Conservation (phyloP, 148 eudicot genomes). For the Chenopodium berlandieri region DNA sequence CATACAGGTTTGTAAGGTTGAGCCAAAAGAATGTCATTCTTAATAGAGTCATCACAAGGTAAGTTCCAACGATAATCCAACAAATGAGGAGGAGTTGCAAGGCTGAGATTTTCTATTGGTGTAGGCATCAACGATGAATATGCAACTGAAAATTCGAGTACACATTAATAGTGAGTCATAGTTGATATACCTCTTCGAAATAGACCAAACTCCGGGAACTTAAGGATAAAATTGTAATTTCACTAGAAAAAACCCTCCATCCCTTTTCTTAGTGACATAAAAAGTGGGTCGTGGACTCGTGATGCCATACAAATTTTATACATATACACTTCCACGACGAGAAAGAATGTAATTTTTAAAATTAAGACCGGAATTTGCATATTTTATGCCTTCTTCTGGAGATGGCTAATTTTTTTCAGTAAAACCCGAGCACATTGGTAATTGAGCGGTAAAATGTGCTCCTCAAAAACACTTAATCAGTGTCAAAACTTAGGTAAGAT, state of each 20-base stretch:
- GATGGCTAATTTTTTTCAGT: neutral
- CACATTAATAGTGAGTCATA: neutral
- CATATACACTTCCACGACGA: no score
- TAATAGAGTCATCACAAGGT: slow-evolving; percentile 24
- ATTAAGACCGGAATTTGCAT: neutral
- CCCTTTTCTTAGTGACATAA: no score
- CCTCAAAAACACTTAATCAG: neutral
- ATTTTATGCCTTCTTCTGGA: neutral
- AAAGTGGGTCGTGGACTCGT: no score
- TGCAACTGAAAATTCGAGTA: slow-evolving; percentile 14
- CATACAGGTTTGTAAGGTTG: slow-evolving; percentile 30
- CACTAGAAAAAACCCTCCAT: no score
- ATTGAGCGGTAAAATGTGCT: neutral
- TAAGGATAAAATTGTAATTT: no score
- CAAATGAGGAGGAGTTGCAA: slow-evolving; percentile 23
- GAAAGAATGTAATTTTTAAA: no score
- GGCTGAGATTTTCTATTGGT: slow-evolving; percentile 15
- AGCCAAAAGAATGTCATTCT: slow-evolving; percentile 20
- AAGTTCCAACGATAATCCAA: slow-evolving; percentile 25
- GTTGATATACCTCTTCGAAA: no score
- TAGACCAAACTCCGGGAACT: no score
- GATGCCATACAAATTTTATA: no score
- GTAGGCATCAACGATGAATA: slow-evolving; percentile 18
- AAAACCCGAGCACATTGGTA: neutral
- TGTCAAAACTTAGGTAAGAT: neutral